Evolutionary conservation across 441 rosid species (phyloP).

Genomic region (Rhodomyrtus psidioides): DNA sequence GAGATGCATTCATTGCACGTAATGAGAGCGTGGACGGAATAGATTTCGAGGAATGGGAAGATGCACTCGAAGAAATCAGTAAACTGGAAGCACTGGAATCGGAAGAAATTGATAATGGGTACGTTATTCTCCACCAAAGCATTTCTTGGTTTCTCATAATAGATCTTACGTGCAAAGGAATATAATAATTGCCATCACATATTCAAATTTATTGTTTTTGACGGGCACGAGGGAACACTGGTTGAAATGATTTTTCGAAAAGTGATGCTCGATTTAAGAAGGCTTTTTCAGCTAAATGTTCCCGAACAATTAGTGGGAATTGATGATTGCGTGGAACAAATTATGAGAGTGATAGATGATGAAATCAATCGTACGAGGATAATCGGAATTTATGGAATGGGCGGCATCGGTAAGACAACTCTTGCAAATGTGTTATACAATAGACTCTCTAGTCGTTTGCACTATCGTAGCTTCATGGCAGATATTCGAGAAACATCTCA

Average conservation of each 20-base stretch:
- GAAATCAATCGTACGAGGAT: rapidly evolving
- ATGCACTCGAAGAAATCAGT: background rate
- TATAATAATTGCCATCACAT: background rate
- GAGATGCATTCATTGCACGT: no score
- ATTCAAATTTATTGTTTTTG: background rate
- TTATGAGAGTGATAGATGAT: rapidly evolving
- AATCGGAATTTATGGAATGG: no score
- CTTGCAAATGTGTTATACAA: background rate
- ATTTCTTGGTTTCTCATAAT: background rate
- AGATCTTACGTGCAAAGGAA: background rate
- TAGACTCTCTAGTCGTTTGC: rapidly evolving
- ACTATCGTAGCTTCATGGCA: rapidly evolving
- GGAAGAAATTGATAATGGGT: background rate
- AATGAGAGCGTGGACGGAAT: no score
- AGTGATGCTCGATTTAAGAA: rapidly evolving
- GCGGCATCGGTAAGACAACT: background rate
- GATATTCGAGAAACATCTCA: rapidly evolving
- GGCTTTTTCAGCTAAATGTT: rapidly evolving
- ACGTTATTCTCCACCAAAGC: background rate
- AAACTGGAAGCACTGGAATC: background rate
- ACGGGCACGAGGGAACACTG: background rate
- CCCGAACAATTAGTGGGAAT: rapidly evolving
- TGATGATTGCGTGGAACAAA: rapidly evolving
- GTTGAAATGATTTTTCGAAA: background rate
- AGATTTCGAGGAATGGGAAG: background rate